Base-by-base conservation (phyloP, 176 grass and related monocot species). In the Panicum miliaceum region DNA sequence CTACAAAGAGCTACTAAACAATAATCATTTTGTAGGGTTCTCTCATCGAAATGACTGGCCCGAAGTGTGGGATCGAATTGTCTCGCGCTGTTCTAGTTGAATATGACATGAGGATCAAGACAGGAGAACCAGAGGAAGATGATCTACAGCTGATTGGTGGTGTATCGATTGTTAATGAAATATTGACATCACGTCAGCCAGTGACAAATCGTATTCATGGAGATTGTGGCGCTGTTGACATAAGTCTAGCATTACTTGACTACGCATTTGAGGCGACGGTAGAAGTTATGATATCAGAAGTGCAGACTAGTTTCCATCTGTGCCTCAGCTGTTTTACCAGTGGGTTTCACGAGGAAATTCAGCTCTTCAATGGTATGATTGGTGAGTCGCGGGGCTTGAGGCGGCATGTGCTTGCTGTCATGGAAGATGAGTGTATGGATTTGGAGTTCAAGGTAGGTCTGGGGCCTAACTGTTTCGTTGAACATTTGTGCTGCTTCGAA, bases 401-500 rank as follows among this genome's bases (percentile, higher is more conserved):
- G 60, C 32, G 60, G 60, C 26, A 32, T 32, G 60, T 63, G 60
- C 0, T 63, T 63, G 25, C 60, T 14, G 60, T 32, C 2, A 26
- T 6, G 6, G 1, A 7, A 2, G 25, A 32, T 12, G 11, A 0
- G 10, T 63, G 4, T 6, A 14, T 63, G 26, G 60, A 32, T 32
- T 63, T 63, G 60, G 15, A 29, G 60, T 63, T 63, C 60, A 32
- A 63, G 26, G 12, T 63, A 32, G 25, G 25, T 62, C 12, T 4
- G 3, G 57, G 57, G 20, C 9, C 57, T 25, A 3, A 59, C 8
- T 59, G 8, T 59, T 59, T 8, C 8, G 14, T 0, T 16, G 78
- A 81, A 25, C 47, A 25, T 10, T 80, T 29, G 25, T 26, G 47
- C 26, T 68, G 64, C 64, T 81, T 81, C 48, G 6, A 56, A 66